Conservation (phyloP, 176 grass and related monocot genomes). For the Zoysia japonica region DNA sequence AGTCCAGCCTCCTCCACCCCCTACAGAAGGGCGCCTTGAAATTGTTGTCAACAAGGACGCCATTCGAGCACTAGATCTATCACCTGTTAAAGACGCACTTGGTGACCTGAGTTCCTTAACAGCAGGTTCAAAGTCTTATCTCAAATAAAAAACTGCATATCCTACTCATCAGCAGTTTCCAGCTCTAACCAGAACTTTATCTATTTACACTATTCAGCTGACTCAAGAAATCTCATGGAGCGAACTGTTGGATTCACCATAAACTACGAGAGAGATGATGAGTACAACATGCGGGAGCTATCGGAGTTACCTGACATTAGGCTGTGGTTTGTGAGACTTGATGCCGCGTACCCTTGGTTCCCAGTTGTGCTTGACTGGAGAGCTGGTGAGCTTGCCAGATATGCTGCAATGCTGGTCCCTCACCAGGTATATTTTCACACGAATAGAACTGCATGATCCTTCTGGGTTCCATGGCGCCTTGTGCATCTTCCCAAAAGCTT, state of each 20-base stretch:
- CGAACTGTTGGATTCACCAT: conserved; percentile 85
- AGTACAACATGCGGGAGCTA: conserved; percentile 62
- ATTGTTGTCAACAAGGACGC: conserved; percentile 60
- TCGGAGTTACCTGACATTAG: conserved; percentile 77
- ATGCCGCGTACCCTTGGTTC: conserved; percentile 83
- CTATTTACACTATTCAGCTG: conserved; percentile 32
- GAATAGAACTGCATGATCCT: background rate
- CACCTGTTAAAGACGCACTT: conserved; percentile 50
- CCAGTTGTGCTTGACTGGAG: conserved; percentile 94
- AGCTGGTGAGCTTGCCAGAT: conserved; percentile 85
- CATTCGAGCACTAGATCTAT: conserved; percentile 60
- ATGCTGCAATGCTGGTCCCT: conserved; percentile 86
- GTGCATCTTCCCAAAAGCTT: background rate
- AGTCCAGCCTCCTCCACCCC: conserved; percentile 68
- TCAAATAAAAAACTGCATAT: background rate
- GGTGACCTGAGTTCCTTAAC: conserved; percentile 47
- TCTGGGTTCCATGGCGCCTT: background rate
- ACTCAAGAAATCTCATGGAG: conserved; percentile 62
- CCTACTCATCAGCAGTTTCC: background rate
- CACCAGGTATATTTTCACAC: conserved; percentile 43
- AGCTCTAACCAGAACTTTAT: background rate
- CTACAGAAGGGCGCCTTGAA: conserved; percentile 71
- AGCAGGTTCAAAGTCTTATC: conserved; percentile 37
- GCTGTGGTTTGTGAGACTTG: conserved; percentile 91
- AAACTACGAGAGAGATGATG: conserved; percentile 85